Evolutionary conservation across 176 grass and related monocot genomes (phyloP).

Genomic region (Eragrostis curvula): DNA sequence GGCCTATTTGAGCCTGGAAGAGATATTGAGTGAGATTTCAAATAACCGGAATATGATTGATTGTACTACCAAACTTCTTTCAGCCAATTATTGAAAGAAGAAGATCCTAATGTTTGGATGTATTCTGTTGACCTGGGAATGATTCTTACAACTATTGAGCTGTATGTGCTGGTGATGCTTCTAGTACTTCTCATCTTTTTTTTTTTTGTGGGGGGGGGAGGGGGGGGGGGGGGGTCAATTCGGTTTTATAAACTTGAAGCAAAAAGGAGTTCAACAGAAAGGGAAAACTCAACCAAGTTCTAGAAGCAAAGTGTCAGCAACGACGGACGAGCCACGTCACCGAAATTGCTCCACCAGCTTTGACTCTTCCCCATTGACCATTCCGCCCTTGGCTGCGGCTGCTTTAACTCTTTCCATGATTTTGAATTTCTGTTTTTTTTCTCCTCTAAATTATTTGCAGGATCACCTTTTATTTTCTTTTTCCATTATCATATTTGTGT

Average conservation of each 20-base stretch:
- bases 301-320: background rate
- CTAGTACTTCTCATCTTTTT: background rate
- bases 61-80: conserved; percentile 6
- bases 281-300: background rate
- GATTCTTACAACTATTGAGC: background rate
- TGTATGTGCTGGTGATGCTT: background rate
- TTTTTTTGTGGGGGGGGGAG: too few relatives aligned
- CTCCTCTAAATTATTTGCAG: too few relatives aligned
- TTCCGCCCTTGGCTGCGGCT: too few relatives aligned
- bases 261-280: background rate
- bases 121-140: background rate
- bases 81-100: conserved; percentile 6
- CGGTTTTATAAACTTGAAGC: background rate
- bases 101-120: background rate
- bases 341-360: background rate
- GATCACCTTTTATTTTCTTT: too few relatives aligned
- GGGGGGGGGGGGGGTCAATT: too few relatives aligned
- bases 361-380: background rate
- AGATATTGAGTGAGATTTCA: conserved; percentile 4
- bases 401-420: too few relatives aligned
- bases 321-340: background rate
- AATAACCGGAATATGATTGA: conserved; percentile 8
- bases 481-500: too few relatives aligned
- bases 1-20: conserved; percentile 26
- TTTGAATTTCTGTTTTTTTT: too few relatives aligned